These are phyloP conservation scores for Trichosporon coremiiforme DNA, from an alignment of 1,284 basidiomycete species.

Conservation along the genomic window DNA sequence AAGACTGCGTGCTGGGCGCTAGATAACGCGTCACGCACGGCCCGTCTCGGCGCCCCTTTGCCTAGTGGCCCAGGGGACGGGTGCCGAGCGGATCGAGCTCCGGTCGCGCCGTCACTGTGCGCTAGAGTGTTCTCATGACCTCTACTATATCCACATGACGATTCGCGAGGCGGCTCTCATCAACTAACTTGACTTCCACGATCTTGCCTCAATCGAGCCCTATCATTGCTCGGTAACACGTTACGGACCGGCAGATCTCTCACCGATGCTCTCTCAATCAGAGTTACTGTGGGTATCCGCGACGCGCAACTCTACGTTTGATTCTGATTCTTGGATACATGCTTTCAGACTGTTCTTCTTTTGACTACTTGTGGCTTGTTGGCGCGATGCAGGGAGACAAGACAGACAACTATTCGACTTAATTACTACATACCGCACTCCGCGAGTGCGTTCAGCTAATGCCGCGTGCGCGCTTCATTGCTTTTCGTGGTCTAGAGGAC, in stretches of 20 bases:
- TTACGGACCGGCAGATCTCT: too few species aligned
- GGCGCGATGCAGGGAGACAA: slow-evolving; percentile 4
- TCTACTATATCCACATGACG: too few species aligned
- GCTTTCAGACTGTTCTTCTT: background rate
- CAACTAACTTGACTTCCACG: too few species aligned
- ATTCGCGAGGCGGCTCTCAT: too few species aligned
- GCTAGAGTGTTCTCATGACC: too few species aligned
- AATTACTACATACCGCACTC: slow-evolving; percentile 9
- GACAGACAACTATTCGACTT: slow-evolving; percentile 13
- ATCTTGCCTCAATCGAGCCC: too few species aligned
- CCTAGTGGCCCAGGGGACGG: background rate
- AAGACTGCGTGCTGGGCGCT: too few species aligned
- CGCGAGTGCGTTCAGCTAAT: background rate
- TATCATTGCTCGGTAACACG: too few species aligned
- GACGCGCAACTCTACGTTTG: background rate
- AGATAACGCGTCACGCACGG: slow-evolving; percentile 1
- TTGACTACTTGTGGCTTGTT: slow-evolving; percentile 9
- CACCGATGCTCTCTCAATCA: too few species aligned
- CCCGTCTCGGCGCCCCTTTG: background rate
- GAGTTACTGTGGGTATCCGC: too few species aligned
- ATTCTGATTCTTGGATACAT: slow-evolving; percentile 12
- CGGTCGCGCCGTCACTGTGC: too few species aligned
- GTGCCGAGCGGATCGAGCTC: background rate
- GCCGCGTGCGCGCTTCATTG: slow-evolving; percentile 10
- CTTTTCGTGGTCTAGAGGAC: slow-evolving; percentile 2